Percentiles rank a stretch among this genome's conserved stretches.
phyloP scores from a whole-genome alignment of 768 basidiomycete species.

The Grammothele lineata region DNA sequence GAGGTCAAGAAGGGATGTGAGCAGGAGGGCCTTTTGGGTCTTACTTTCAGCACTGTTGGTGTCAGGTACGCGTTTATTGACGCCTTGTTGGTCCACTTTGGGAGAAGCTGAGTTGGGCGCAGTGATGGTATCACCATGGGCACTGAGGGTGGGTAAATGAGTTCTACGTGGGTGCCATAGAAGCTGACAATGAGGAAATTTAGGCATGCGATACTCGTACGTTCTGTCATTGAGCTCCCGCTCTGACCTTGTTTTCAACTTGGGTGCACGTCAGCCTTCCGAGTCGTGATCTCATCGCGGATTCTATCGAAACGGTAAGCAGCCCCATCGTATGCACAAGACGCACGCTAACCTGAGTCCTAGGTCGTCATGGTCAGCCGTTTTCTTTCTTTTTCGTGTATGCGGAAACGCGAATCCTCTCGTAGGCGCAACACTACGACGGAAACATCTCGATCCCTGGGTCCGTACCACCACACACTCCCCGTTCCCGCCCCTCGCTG shows the following conservation, averaged over 20 bases:
- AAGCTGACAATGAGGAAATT: no score
- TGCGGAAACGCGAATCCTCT: no score
- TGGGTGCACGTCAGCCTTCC: slow-evolving; percentile 77
- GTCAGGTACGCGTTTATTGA: slow-evolving; percentile 61
- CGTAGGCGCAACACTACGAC: slow-evolving; percentile 82
- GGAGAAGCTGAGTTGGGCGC: neutral
- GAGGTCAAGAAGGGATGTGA: slow-evolving; percentile 81
- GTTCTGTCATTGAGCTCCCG: no score
- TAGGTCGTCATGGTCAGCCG: slow-evolving; percentile 60
- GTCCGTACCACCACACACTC: slow-evolving; percentile 5
- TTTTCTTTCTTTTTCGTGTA: no score
- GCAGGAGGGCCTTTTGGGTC: slow-evolving; percentile 74
- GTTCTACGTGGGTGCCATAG: neutral
- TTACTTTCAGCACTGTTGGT: slow-evolving; percentile 84
- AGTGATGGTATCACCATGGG: slow-evolving; percentile 91
- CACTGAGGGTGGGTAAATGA: slow-evolving; percentile 60
- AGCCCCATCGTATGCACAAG: no score
- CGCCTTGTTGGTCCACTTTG: no score
- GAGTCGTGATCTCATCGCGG: slow-evolving; percentile 85
- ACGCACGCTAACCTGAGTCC: no score
- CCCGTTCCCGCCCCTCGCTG: neutral
- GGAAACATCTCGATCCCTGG: slow-evolving; percentile 85
- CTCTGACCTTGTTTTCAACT: no score
- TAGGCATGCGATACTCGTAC: slow-evolving; percentile 87
- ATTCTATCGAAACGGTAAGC: slow-evolving; percentile 81